phyloP scores from a whole-genome alignment of 2,329 filamentous ascomycete species.

The Beauveria sp. region DNA sequence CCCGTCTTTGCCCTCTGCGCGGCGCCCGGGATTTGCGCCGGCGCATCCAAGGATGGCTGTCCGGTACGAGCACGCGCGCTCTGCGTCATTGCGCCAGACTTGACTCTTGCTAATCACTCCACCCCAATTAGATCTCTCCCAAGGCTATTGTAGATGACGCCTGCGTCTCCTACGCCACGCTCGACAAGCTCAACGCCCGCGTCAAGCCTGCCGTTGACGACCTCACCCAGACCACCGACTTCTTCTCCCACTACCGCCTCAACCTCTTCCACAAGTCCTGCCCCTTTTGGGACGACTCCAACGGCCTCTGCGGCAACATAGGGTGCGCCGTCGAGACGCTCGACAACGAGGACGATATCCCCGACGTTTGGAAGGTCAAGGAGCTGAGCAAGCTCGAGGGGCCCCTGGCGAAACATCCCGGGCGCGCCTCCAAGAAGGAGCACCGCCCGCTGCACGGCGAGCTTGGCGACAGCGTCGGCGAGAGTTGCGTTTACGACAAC shows the following conservation, averaged over 20 bases:
- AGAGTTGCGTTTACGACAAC: conserved; percentile 95
- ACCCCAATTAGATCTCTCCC: conserved; percentile 65
- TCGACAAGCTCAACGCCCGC: conserved; percentile 74
- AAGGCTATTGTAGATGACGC: conserved; percentile 86
- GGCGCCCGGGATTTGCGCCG: conserved; percentile 37
- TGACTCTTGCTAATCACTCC: conserved; percentile 30
- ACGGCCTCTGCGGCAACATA: conserved; percentile 93
- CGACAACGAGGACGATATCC: conserved; percentile 92
- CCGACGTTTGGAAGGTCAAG: conserved; percentile 81
- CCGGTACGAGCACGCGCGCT: conserved; percentile 36
- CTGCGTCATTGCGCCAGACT: background rate
- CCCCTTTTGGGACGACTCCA: conserved; percentile 91
- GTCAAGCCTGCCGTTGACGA: conserved; percentile 71
- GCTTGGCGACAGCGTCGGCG: conserved; percentile 78
- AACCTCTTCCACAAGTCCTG: conserved; percentile 93
- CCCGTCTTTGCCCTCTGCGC: conserved; percentile 49
- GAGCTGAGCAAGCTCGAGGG: conserved; percentile 90
- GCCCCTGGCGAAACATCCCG: conserved; percentile 82
- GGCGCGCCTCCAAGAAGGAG: conserved; percentile 63
- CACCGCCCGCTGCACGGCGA: conserved; percentile 71
- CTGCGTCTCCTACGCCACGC: conserved; percentile 85
- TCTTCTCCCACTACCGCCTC: conserved; percentile 94
- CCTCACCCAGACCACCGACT: conserved; percentile 82
- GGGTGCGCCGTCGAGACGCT: conserved; percentile 93
- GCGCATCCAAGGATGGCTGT: conserved; percentile 38